phyloP scores from a whole-genome alignment of 1,139 yeast genomes.

The Pichia sp. region DNA sequence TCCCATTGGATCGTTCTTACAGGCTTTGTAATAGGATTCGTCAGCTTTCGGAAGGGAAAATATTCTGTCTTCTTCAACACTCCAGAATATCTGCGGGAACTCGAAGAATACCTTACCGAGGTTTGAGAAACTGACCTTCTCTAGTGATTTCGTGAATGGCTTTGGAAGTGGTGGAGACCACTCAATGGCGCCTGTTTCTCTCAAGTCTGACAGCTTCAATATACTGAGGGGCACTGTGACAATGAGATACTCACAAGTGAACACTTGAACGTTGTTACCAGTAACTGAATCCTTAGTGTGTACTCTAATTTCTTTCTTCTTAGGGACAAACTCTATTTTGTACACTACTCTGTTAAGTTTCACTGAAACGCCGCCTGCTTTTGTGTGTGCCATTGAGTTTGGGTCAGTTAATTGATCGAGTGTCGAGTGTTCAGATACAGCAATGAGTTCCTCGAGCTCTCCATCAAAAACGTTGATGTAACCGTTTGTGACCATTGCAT shows the following conservation, averaged over 20 bases:
- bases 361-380: slow-evolving; percentile 28
- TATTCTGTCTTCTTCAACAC: slow-evolving; percentile 42
- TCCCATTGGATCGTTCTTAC: background rate
- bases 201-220: slow-evolving; percentile 33
- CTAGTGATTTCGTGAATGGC: slow-evolving; percentile 35
- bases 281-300: slow-evolving; percentile 12
- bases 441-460: slow-evolving; percentile 37
- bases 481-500: slow-evolving; percentile 57
- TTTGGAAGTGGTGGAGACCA: slow-evolving; percentile 59
- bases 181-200: slow-evolving; percentile 38
- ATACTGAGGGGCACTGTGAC: slow-evolving; percentile 76
- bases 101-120: slow-evolving; percentile 74
- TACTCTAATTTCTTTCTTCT: slow-evolving; percentile 24
- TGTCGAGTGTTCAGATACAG: slow-evolving; percentile 7
- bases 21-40: slow-evolving; percentile 10
- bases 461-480: slow-evolving; percentile 48
- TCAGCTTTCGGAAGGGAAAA: slow-evolving; percentile 37
- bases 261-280: slow-evolving; percentile 21
- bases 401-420: slow-evolving; percentile 8
- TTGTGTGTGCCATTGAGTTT: slow-evolving; percentile 1
- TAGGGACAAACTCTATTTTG: slow-evolving; percentile 30
- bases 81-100: slow-evolving; percentile 67
- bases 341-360: slow-evolving; percentile 41
- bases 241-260: slow-evolving; percentile 45
- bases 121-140: slow-evolving; percentile 52